Percentiles rank a stretch among this genome's conserved stretches.
phyloP scores from a whole-genome alignment of 345 rosid species.

The Gossypium stocksii region DNA sequence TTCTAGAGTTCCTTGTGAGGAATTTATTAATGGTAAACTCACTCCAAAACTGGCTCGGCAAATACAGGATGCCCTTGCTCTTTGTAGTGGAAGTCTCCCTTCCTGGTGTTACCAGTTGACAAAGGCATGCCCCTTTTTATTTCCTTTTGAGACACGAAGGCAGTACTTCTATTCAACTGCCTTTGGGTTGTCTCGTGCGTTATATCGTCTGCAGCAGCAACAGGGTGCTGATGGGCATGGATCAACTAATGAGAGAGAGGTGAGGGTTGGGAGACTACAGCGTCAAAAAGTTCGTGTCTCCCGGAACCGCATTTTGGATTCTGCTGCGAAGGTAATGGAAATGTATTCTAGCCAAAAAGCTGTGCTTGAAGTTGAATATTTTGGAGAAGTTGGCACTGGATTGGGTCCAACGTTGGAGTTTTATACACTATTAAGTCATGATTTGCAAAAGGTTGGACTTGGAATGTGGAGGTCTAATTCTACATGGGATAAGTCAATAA shows the following conservation, averaged over 20 bases:
- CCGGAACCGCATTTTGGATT: constrained; percentile 90
- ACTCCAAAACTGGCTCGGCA: constrained; percentile 98
- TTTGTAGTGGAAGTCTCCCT: constrained; percentile 98
- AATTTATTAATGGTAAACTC: constrained; percentile 81
- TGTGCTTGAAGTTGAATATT: constrained; percentile 97
- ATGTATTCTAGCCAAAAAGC: constrained; percentile 99
- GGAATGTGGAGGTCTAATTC: constrained; percentile 92
- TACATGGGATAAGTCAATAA: constrained; percentile 37
- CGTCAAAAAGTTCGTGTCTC: constrained; percentile 99
- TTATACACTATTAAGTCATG: constrained; percentile 92
- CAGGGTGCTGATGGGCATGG: constrained; percentile 98
- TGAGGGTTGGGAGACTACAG: constrained; percentile 89
- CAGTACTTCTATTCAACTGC: constrained; percentile 98
- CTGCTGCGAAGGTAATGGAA: constrained; percentile 99
- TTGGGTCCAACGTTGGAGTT: constrained; percentile 98
- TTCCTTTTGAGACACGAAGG: constrained; percentile 95
- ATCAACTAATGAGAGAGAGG: constrained; percentile 78
- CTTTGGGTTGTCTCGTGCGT: constrained; percentile 96
- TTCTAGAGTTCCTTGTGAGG: constrained; percentile 65
- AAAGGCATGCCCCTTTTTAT: constrained; percentile 91
- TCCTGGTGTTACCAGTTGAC: constrained; percentile 98
- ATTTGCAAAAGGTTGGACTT: constrained; percentile 73
- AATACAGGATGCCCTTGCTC: constrained; percentile 97
- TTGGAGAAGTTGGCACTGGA: constrained; percentile 99
- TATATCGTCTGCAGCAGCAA: constrained; percentile 96